A percentile compares a stretch with the other conserved stretches of the same genome.
Conservation (phyloP, 345 rosid species). For the Cardamine occulta region DNA sequence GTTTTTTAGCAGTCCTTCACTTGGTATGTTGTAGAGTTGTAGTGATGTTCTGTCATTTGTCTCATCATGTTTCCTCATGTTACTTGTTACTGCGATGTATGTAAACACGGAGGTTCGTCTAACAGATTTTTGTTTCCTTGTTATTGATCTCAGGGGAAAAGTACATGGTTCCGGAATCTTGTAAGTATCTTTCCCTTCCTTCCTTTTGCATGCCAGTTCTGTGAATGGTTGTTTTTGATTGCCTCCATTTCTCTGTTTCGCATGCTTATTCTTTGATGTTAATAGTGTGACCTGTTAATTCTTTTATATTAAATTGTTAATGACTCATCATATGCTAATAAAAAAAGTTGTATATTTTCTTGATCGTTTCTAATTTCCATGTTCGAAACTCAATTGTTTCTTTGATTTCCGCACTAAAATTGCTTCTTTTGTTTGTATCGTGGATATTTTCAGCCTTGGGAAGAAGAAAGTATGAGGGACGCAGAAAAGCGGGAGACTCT, state of each 20-base stretch:
- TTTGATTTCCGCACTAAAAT: conserved; percentile 1
- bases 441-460: conserved; percentile 65
- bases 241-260: conserved; percentile 16
- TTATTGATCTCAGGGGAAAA: conserved; percentile 63
- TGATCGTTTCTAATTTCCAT: conserved; percentile 11
- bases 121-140: conserved; percentile 38
- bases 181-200: conserved; percentile 58
- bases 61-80: background rate
- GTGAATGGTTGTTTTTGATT: conserved; percentile 5
- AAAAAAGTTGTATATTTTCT: conserved; percentile 11
- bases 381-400: background rate
- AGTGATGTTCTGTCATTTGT: conserved; percentile 9
- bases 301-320: background rate
- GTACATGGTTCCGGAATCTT: conserved; percentile 71
- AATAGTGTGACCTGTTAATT: conserved; percentile 13
- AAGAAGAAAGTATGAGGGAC: conserved; percentile 61
- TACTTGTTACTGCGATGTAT: conserved; percentile 8
- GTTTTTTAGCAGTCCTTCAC: conserved; percentile 20
- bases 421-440: background rate
- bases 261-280: conserved; percentile 22
- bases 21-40: conserved; percentile 20
- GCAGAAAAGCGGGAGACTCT: conserved; percentile 61
- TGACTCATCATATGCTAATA: conserved; percentile 1
- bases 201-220: conserved; percentile 13
- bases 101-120: conserved; percentile 30